These are phyloP conservation scores for Hortaea werneckii DNA, from an alignment of 2,329 filamentous ascomycete species.

Conservation along the genomic window DNA sequence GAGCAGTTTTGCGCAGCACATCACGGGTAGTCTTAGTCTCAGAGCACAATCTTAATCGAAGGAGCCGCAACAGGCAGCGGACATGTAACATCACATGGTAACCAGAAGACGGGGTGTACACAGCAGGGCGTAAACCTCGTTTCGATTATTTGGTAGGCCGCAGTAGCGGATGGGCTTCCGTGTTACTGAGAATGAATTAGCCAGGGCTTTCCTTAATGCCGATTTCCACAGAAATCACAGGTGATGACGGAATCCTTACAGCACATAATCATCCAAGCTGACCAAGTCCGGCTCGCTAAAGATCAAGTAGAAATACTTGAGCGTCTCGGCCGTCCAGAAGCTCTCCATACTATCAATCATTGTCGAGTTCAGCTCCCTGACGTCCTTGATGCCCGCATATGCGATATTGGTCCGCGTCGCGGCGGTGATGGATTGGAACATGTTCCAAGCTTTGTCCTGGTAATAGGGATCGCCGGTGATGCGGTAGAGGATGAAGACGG, in stretches of 20 bases:
- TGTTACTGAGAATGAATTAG: slow-evolving; percentile 24
- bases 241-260: slow-evolving; percentile 13
- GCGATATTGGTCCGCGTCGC: slow-evolving; percentile 35
- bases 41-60: too few species aligned
- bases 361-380: slow-evolving; percentile 21
- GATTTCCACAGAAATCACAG: neutral
- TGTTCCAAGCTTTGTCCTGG: slow-evolving; percentile 39
- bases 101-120: too few species aligned
- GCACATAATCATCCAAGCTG: slow-evolving; percentile 39
- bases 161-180: slow-evolving; percentile 39
- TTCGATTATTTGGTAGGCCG: slow-evolving; percentile 6
- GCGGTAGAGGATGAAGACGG: slow-evolving; percentile 50
- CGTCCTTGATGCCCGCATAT: slow-evolving; percentile 37
- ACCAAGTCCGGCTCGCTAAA: slow-evolving; percentile 35
- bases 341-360: slow-evolving; percentile 37
- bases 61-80: too few species aligned
- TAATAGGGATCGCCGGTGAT: slow-evolving; percentile 45
- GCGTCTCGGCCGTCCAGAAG: slow-evolving; percentile 40
- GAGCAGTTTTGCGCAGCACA: too few species aligned
- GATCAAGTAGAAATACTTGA: slow-evolving; percentile 36
- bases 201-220: neutral
- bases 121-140: too few species aligned
- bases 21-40: too few species aligned
- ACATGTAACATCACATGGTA: too few species aligned
- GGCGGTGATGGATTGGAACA: slow-evolving; percentile 37